phyloP scores from a whole-genome alignment of 139 green algal species.

The Picochlorum sp. region DNA sequence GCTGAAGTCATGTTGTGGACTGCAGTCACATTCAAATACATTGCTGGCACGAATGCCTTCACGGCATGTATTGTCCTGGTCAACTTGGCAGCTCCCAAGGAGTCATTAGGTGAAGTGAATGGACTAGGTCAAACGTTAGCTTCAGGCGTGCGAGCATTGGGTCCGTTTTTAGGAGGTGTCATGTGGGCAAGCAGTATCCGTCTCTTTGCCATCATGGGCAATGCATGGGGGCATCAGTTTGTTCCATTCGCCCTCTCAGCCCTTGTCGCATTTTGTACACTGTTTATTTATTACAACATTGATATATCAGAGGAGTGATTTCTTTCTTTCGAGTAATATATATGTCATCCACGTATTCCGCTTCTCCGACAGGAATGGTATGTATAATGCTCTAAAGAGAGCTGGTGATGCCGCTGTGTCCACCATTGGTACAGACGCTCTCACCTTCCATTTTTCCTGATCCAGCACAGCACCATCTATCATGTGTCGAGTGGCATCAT shows the following conservation, averaged over 20 bases:
- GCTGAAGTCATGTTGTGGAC: constrained; percentile 12
- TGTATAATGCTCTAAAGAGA: constrained; percentile 39
- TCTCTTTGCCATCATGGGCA: constrained; percentile 16
- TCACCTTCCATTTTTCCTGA: constrained; percentile 16
- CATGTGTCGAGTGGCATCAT: background rate
- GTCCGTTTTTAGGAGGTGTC: constrained; percentile 46
- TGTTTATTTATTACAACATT: constrained; percentile 16
- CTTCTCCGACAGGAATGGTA: constrained; percentile 30
- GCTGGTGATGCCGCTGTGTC: constrained; percentile 19
- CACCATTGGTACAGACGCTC: constrained; percentile 25
- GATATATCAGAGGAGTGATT: background rate
- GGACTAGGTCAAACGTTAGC: constrained; percentile 57
- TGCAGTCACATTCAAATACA: background rate
- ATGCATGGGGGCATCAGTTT: constrained; percentile 38
- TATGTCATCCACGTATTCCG: constrained; percentile 24
- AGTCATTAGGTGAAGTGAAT: constrained; percentile 52
- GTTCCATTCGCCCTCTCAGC: constrained; percentile 43
- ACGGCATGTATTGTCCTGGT: constrained; percentile 28
- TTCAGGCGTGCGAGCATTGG: constrained; percentile 41
- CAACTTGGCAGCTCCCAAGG: constrained; percentile 30
- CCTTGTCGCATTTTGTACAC: constrained; percentile 12
- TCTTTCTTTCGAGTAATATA: constrained; percentile 23
- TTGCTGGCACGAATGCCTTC: constrained; percentile 15
- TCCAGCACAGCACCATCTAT: background rate
- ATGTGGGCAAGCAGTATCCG: constrained; percentile 38